These are phyloP conservation scores for Sporothrix variecibatus DNA, from an alignment of 2,329 filamentous ascomycete species.

Conservation along the genomic window DNA sequence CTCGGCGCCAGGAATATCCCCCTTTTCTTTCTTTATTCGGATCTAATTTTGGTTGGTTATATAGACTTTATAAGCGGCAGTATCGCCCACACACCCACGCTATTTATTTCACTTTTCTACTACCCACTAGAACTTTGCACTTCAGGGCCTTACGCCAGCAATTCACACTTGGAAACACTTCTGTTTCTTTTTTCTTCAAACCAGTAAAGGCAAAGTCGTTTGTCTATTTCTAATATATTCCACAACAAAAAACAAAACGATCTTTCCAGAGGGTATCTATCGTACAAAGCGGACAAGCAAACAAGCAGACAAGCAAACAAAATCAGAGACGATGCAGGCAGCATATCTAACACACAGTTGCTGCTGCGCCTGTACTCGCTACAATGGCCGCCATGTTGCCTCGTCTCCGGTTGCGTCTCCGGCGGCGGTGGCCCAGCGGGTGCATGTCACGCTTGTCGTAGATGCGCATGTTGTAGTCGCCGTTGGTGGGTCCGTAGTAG, in stretches of 20 bases:
- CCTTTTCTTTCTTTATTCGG: background rate
- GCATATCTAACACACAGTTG: background rate
- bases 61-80: slow-evolving; percentile 2
- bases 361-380: background rate
- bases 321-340: background rate
- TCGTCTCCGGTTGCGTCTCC: background rate
- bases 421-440: background rate
- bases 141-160: background rate
- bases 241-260: background rate
- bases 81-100: background rate
- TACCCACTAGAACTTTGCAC: background rate
- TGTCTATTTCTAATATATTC: background rate
- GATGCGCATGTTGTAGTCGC: background rate
- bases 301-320: background rate
- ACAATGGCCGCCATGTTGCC: background rate
- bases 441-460: slow-evolving; percentile 1
- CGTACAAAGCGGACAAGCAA: background rate
- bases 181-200: background rate
- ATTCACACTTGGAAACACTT: background rate
- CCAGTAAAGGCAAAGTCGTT: background rate
- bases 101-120: background rate
- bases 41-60: background rate
- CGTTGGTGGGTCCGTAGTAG: background rate
- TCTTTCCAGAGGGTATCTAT: background rate
- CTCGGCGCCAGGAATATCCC: slow-evolving; percentile 8